Conservation (phyloP, 1,284 basidiomycete genomes). For the Ceratobasidium sp. region DNA sequence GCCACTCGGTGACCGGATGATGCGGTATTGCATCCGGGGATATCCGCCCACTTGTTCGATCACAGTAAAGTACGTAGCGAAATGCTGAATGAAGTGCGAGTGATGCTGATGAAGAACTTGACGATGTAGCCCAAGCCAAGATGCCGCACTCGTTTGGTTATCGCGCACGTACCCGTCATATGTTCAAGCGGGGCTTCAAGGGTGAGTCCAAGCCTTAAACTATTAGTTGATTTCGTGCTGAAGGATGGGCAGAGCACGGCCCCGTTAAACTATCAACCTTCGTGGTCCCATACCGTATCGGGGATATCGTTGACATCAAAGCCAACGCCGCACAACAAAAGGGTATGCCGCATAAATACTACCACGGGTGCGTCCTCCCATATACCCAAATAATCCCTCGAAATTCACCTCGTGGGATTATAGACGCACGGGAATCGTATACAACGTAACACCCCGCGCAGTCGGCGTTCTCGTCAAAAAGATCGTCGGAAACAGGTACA, state of each 20-base stretch:
- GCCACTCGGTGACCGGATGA: constrained; percentile 23
- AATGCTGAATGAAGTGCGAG: constrained; percentile 44
- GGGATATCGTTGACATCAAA: constrained; percentile 99
- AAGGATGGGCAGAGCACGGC: constrained; percentile 78
- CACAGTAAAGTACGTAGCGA: constrained; percentile 58
- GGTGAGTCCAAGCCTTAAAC: constrained; percentile 60
- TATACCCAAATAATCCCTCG: not conserved
- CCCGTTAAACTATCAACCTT: constrained; percentile 92
- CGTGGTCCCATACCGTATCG: constrained; percentile 92
- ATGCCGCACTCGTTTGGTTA: constrained; percentile 99
- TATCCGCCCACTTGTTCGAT: constrained; percentile 59
- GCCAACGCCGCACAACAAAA: constrained; percentile 99
- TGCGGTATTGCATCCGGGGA: constrained; percentile 38
- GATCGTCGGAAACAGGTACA: constrained; percentile 97
- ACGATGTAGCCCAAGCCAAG: constrained; percentile 64
- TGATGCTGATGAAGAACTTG: constrained; percentile 22
- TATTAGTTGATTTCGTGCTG: not conserved
- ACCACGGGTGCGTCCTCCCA: constrained; percentile 75
- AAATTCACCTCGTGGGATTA: not conserved
- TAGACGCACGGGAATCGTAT: constrained; percentile 96
- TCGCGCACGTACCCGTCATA: constrained; percentile 99
- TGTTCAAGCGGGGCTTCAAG: constrained; percentile 99
- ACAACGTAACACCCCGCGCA: constrained; percentile 95
- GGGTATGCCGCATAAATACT: constrained; percentile 99
- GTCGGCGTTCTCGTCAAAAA: constrained; percentile 99